Percentiles rank a stretch among this genome's conserved stretches.
Evolutionary conservation across 169 alveolate species (phyloP).

Genomic region (Eimeria zaria): DNA sequence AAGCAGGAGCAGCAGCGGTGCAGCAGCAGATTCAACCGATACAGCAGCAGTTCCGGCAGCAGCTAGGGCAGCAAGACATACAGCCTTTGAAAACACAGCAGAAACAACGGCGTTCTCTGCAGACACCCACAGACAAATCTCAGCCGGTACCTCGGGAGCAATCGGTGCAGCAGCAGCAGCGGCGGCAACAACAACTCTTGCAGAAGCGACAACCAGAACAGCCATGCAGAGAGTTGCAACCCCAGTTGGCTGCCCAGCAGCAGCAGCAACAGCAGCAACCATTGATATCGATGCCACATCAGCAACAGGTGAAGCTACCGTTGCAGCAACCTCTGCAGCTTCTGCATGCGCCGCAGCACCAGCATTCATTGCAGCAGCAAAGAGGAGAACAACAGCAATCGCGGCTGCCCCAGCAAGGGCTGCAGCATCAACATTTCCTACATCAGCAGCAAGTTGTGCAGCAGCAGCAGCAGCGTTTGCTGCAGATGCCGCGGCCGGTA

Average conservation of each 20-base stretch:
- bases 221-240: no score
- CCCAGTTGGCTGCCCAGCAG: neutral
- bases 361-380: slow-evolving; percentile 4
- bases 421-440: neutral
- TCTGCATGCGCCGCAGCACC: neutral
- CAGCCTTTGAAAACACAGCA: neutral
- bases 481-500: slow-evolving; percentile 5
- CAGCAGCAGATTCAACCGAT: neutral
- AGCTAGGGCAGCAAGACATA: neutral
- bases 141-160: neutral
- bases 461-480: slow-evolving; percentile 22
- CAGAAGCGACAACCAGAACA: neutral
- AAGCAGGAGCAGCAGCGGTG: neutral
- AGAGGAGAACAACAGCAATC: neutral
- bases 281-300: neutral
- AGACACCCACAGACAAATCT: neutral
- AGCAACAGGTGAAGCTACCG: neutral
- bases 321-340: neutral
- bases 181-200: neutral
- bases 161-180: slow-evolving; percentile 11
- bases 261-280: slow-evolving; percentile 20
- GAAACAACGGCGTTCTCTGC: neutral
- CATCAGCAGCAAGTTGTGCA: neutral
- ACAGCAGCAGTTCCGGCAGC: neutral
- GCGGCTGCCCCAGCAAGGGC: neutral